A percentile compares a stretch with the other conserved stretches of the same genome.
Evolutionary conservation across 2,329 filamentous ascomycete genomes (phyloP).

Genomic region (Curvularia lunata): DNA sequence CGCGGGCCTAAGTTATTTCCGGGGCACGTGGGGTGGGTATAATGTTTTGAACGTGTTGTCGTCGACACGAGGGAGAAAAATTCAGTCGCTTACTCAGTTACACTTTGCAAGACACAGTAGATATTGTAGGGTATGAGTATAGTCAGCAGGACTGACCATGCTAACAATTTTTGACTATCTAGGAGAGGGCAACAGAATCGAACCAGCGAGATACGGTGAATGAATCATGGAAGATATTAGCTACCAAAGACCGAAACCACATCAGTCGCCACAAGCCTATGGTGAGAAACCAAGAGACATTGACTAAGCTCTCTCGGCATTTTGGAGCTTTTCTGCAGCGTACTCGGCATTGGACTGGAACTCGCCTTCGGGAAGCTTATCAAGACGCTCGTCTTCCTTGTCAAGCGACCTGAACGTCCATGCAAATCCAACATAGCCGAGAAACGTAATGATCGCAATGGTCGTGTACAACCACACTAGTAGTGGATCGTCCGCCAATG

Average conservation of each 20-base stretch:
- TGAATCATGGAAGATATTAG: background rate
- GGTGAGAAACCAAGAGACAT: background rate
- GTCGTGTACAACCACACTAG: slow-evolving; percentile 37
- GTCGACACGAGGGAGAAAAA: background rate
- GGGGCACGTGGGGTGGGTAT: background rate
- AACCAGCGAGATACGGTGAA: background rate
- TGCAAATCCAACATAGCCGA: slow-evolving; percentile 39
- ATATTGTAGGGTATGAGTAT: background rate
- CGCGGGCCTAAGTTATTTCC: slow-evolving; percentile 1
- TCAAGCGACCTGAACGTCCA: slow-evolving; percentile 39
- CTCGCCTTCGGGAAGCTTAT: slow-evolving; percentile 38
- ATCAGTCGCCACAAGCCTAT: background rate
- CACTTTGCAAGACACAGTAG: background rate
- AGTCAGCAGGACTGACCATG: background rate
- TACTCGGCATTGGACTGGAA: slow-evolving; percentile 26
- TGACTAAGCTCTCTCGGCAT: slow-evolving; percentile 11
- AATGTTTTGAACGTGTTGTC: background rate
- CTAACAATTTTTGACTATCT: background rate
- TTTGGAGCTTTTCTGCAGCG: slow-evolving; percentile 19
- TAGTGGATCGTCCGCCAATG: slow-evolving; percentile 28
- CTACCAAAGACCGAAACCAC: background rate
- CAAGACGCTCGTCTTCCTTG: slow-evolving; percentile 39
- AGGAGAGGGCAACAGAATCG: background rate
- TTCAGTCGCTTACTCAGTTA: background rate
- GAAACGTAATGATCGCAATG: slow-evolving; percentile 41